Evolutionary conservation across 257 asterid genomes (phyloP), one percentile per base, ranked within the genome.

Genomic region (Jasminum sambac): DNA sequence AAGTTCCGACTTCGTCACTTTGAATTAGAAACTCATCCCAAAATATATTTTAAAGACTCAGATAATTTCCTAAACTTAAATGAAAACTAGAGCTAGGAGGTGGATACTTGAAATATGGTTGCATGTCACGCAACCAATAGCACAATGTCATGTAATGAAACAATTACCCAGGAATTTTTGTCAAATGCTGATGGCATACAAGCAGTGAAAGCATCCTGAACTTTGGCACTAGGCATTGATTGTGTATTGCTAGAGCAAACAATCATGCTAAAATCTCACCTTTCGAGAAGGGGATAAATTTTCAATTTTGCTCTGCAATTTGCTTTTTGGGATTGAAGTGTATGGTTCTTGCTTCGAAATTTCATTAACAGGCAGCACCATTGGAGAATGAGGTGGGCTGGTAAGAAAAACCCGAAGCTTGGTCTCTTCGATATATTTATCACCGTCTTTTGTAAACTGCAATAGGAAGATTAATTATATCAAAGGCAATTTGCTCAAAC

Each of bases 371-470:
- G 82, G 87, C 38, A 78, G 78, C 77, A 74, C 72, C 63, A 59
- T 80, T 2, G 92, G 91, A 74, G 91, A 85, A 70, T 58, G 77
- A 23, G 91, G 67, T 48, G 85, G 82, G 52, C 80, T 85, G 24
- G 76, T 80, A 77, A 92, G 88, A 78, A 76, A 61, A 71, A 92
- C 98, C 85, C 80, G 81, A 75, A 90, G 88, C 86, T 92, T 92
- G 79, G 84, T 82, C 84, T 92, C 98, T 73, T 92, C 95, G 12
- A 92, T 79, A 74, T 84, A 81, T 67, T 76, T 86, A 41, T 72
- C 83, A 68, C 79, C 69, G 25, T 84, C 88, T 83, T 82, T 90
- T 66, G 82, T 41, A 69, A 92, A 90, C 98, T 92, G 87, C 76
- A 41, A 74, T 68, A 62, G 71, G 57, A 43, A 67, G 50, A 36